Percentiles rank a stretch among this genome's conserved stretches.
These are phyloP conservation scores for Sutorius australiensis DNA, from an alignment of 768 basidiomycete species.

Conservation along the genomic window DNA sequence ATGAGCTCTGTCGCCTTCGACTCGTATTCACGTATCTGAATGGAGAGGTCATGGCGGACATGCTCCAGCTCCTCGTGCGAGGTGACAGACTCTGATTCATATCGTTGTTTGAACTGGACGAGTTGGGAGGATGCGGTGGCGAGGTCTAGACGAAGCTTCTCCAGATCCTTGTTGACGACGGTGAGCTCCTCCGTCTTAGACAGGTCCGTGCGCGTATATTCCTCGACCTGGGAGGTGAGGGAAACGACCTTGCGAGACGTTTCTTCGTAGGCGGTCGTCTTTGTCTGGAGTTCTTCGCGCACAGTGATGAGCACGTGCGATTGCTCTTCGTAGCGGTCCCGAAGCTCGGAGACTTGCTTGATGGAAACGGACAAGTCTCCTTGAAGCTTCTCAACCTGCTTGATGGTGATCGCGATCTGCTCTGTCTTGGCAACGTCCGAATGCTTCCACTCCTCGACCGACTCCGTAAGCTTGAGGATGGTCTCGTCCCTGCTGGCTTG, in stretches of 20 bases:
- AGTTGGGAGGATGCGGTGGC: too few species aligned
- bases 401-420: background rate
- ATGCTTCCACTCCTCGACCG: background rate
- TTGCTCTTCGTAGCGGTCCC: background rate
- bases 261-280: background rate
- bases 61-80: background rate
- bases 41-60: background rate
- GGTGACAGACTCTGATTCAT: too few species aligned
- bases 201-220: background rate
- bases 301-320: background rate
- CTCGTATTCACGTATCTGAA: background rate
- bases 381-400: background rate
- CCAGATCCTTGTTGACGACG: too few species aligned
- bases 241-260: background rate
- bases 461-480: background rate
- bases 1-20: background rate
- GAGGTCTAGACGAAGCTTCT: too few species aligned
- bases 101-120: too few species aligned
- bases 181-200: background rate
- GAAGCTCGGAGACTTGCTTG: background rate
- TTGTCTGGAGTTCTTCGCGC: background rate
- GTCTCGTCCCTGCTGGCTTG: background rate
- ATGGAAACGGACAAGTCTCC: background rate
- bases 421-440: background rate
- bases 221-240: background rate